A percentile compares a stretch with the other conserved stretches of the same genome.
Conservation (phyloP, 495 filamentous ascomycete species). For the Penicillium chermesinum region DNA sequence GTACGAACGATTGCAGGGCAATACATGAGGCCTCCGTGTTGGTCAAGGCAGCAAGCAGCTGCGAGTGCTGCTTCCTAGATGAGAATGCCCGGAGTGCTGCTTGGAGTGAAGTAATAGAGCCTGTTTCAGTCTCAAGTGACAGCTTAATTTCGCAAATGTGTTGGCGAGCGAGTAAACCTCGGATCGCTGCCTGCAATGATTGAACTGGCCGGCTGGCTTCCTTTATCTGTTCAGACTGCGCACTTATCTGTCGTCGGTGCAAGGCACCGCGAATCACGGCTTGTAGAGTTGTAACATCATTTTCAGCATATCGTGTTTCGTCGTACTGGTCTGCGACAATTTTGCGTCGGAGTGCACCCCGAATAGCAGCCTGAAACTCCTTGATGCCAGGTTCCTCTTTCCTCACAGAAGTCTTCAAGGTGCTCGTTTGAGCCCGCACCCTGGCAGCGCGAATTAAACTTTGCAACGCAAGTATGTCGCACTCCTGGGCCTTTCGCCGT, state of each 20-base stretch:
- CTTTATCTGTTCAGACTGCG: conserved; percentile 48
- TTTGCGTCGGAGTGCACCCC: conserved; percentile 54
- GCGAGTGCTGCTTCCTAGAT: conserved; percentile 24
- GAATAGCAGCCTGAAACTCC: conserved; percentile 55
- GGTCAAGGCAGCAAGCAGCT: conserved; percentile 29
- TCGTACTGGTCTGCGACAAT: conserved; percentile 42
- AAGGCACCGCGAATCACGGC: conserved; percentile 59
- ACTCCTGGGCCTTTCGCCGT: conserved; percentile 65
- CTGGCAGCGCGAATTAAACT: conserved; percentile 74
- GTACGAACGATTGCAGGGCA: conserved; percentile 38
- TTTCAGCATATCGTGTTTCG: conserved; percentile 42
- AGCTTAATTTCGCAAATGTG: conserved; percentile 30
- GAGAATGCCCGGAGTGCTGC: conserved; percentile 37
- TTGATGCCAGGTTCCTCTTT: conserved; percentile 53
- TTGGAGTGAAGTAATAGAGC: conserved; percentile 43
- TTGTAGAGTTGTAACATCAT: conserved; percentile 59
- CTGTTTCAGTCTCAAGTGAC: conserved; percentile 25
- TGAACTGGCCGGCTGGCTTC: conserved; percentile 21
- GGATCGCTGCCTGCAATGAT: conserved; percentile 45
- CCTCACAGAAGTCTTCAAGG: conserved; percentile 57
- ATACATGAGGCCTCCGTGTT: conserved; percentile 22
- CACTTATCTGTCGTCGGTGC: conserved; percentile 35
- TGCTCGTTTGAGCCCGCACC: conserved; percentile 61
- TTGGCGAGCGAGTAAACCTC: conserved; percentile 47
- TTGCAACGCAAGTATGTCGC: conserved; percentile 73